Conservation (phyloP, 208 protist species). For the Leishmania gerbilli region DNA sequence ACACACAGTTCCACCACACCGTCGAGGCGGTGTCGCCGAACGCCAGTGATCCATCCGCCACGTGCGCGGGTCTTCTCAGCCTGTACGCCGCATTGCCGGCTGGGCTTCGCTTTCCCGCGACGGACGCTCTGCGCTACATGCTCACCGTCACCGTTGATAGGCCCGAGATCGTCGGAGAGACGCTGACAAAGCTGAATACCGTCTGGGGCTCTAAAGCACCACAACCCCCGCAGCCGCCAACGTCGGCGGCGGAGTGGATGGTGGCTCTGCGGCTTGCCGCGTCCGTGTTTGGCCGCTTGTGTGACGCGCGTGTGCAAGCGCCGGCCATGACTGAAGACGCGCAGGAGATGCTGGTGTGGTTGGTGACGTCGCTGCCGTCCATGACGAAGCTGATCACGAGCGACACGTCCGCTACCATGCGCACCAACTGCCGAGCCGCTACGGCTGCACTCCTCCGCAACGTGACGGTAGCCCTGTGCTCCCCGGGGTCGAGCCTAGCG, state of each 20-base stretch:
- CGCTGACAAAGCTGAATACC: background rate
- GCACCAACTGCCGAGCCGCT: conserved; percentile 20
- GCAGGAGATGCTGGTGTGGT: conserved; percentile 22
- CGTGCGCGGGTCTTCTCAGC: conserved; percentile 15
- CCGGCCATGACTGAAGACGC: background rate
- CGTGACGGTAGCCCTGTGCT: conserved; percentile 7
- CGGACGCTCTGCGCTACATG: conserved; percentile 38
- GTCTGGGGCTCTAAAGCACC: conserved; percentile 8
- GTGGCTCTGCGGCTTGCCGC: conserved; percentile 27
- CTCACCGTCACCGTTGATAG: conserved; percentile 3
- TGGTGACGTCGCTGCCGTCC: conserved; percentile 5
- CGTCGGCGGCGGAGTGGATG: conserved; percentile 28
- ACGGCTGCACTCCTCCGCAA: conserved; percentile 28
- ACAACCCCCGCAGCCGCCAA: conserved; percentile 13
- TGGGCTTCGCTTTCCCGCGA: conserved; percentile 40
- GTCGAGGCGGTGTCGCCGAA: conserved; percentile 1
- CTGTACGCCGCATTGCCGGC: conserved; percentile 25
- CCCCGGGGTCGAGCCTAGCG: conserved; percentile 6
- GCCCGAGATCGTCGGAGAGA: background rate
- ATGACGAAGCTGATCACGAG: conserved; percentile 24
- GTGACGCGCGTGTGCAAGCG: background rate
- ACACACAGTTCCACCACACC: conserved; percentile 10
- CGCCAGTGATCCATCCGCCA: background rate
- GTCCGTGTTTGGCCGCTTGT: conserved; percentile 18
- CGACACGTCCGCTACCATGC: conserved; percentile 13